A percentile compares a stretch with the other conserved stretches of the same genome.
Evolutionary conservation across 208 protist species (phyloP).

Genomic region (Jaenimonas drosophilae): DNA sequence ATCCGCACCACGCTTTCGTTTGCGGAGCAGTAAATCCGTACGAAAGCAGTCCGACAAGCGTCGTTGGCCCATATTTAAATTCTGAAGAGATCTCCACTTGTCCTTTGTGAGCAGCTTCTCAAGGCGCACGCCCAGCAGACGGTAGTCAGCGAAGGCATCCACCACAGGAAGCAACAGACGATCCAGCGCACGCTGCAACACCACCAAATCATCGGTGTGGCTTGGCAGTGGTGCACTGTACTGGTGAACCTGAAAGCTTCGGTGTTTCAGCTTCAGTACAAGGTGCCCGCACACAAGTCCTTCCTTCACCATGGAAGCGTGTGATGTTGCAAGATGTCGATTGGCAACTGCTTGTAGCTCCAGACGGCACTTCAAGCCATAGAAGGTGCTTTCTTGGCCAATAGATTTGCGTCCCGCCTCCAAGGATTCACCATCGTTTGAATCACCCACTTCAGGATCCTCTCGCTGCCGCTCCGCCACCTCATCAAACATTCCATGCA

Average conservation of each 20-base stretch:
- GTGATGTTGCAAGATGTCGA: constrained; percentile 17
- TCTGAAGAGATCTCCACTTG: too few species aligned
- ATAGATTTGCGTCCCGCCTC: constrained; percentile 46
- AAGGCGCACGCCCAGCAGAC: constrained; percentile 63
- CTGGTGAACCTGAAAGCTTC: constrained; percentile 58
- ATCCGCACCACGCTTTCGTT: too few species aligned
- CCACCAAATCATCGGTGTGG: constrained; percentile 32
- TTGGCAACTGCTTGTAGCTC: constrained; percentile 43
- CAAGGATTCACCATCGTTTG: too few species aligned
- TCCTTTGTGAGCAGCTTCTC: constrained; percentile 30
- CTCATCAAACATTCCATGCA: constrained; percentile 31
- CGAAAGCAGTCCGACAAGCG: too few species aligned
- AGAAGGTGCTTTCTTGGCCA: constrained; percentile 65
- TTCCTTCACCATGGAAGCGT: constrained; percentile 18
- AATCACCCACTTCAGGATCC: too few species aligned
- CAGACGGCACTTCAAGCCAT: constrained; percentile 11
- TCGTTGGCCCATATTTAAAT: too few species aligned
- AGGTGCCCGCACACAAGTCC: constrained; percentile 43
- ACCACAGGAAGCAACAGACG: constrained; percentile 45
- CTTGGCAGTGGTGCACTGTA: constrained; percentile 31
- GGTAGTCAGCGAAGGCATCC: constrained; percentile 33
- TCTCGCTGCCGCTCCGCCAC: background rate
- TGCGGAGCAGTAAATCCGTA: too few species aligned
- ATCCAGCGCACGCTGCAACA: constrained; percentile 39
- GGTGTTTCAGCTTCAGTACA: constrained; percentile 65